Evolutionary conservation across 129 eudicot genomes (phyloP).

Genomic region (Flaveria bidentis): DNA sequence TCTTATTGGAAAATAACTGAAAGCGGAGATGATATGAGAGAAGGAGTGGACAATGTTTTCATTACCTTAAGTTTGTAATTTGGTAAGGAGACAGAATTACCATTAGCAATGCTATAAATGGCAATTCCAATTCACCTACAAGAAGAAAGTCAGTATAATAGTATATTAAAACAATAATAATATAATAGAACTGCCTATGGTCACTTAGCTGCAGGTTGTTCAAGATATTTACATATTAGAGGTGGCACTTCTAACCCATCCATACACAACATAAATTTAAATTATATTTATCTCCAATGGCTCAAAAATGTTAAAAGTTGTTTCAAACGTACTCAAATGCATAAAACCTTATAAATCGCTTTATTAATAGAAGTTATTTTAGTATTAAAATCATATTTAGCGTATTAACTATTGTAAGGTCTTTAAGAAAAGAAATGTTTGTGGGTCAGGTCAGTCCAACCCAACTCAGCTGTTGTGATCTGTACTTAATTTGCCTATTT

Average conservation of each 20-base stretch:
- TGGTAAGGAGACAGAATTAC: slow-evolving; percentile 72
- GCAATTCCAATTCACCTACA: slow-evolving; percentile 90
- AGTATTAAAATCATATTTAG: neutral
- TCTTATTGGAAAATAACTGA: slow-evolving; percentile 10
- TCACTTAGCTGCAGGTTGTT: neutral
- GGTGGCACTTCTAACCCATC: neutral
- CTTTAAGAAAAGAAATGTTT: neutral
- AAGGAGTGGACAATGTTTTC: neutral
- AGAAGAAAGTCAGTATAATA: slow-evolving; percentile 7
- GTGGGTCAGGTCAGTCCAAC: neutral
- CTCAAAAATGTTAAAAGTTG: neutral
- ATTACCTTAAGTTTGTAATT: slow-evolving; percentile 74
- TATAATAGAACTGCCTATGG: neutral
- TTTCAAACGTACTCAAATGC: neutral
- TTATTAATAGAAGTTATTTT: neutral
- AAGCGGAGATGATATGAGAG: neutral
- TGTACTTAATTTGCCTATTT: neutral
- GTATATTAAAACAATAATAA: neutral
- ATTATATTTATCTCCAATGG: neutral
- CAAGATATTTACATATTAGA: neutral
- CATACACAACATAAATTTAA: neutral
- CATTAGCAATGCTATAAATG: slow-evolving; percentile 67
- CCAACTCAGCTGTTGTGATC: neutral
- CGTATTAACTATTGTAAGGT: neutral
- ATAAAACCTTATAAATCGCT: neutral